A percentile compares a stretch with the other conserved stretches of the same genome.
Evolutionary conservation across 768 basidiomycete species (phyloP).

Genomic region (Calocera viscosa): DNA sequence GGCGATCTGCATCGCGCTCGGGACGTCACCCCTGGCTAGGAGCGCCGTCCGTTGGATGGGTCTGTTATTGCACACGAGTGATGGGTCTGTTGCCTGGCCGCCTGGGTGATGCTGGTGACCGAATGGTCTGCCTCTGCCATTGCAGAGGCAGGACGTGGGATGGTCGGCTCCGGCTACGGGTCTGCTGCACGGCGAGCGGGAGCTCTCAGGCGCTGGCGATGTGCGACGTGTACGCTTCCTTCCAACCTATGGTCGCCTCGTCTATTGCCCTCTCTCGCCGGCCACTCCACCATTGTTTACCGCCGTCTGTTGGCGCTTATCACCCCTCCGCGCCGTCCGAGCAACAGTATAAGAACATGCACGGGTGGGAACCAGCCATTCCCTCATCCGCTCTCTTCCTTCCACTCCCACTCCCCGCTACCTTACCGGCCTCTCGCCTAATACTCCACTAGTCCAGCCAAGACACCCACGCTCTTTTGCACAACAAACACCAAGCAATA

Average conservation of each 20-base stretch:
- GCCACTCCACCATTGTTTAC: neutral
- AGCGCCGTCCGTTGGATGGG: neutral
- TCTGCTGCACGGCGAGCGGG: too few species aligned
- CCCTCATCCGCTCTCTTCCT: neutral
- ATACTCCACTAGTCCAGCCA: neutral
- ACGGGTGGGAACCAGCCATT: neutral
- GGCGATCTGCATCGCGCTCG: neutral
- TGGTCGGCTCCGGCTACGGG: neutral
- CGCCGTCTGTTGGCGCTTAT: neutral
- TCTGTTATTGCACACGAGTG: neutral
- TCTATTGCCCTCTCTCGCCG: neutral
- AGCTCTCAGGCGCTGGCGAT: neutral
- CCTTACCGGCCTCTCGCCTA: slow-evolving; percentile 4
- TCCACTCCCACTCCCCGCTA: neutral
- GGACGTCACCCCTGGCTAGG: neutral
- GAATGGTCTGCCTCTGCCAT: neutral
- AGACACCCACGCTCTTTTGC: neutral
- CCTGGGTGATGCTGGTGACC: neutral
- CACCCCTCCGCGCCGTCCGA: neutral
- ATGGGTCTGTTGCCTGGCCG: neutral
- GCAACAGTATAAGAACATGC: neutral
- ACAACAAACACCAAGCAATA: neutral
- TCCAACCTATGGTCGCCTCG: slow-evolving; percentile 3
- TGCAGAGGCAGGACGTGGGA: neutral
- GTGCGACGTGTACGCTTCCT: neutral